These are phyloP conservation scores for Cryptococcus jaspeensis DNA, from an alignment of 1,284 basidiomycete species.

Conservation along the genomic window DNA sequence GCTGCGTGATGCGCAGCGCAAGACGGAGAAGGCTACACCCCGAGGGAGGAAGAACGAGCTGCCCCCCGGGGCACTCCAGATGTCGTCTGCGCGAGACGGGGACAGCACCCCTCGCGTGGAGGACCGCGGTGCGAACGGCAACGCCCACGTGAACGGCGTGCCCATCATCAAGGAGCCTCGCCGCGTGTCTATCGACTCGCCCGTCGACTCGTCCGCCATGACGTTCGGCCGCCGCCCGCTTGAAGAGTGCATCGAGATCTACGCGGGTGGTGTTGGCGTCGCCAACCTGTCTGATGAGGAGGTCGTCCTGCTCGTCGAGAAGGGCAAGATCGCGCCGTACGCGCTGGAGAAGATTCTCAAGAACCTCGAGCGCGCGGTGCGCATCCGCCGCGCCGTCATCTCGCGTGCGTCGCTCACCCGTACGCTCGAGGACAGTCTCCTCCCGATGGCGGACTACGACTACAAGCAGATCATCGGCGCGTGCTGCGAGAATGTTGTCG, in stretches of 20 bases:
- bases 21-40: conserved; percentile 18
- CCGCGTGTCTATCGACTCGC: not conserved
- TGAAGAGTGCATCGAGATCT: conserved; percentile 82
- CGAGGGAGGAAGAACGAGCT: conserved; percentile 9
- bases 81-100: conserved; percentile 23
- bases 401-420: conserved; percentile 84
- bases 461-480: conserved; percentile 93
- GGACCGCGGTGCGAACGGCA: conserved; percentile 4
- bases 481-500: conserved; percentile 99
- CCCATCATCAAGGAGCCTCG: not conserved
- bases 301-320: conserved; percentile 81
- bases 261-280: conserved; percentile 69
- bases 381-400: conserved; percentile 82
- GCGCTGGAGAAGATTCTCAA: conserved; percentile 90
- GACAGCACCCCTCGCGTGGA: conserved; percentile 33
- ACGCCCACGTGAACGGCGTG: conserved; percentile 5
- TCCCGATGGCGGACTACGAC: conserved; percentile 86
- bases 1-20: conserved; percentile 12
- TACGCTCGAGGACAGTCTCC: conserved; percentile 77
- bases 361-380: conserved; percentile 82
- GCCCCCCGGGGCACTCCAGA: conserved; percentile 5
- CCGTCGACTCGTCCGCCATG: not conserved
- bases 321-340: conserved; percentile 90
- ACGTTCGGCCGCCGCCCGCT: conserved; percentile 56
- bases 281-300: conserved; percentile 84